phyloP scores from a whole-genome alignment of 495 filamentous ascomycete species.

The Tuber borchii region DNA sequence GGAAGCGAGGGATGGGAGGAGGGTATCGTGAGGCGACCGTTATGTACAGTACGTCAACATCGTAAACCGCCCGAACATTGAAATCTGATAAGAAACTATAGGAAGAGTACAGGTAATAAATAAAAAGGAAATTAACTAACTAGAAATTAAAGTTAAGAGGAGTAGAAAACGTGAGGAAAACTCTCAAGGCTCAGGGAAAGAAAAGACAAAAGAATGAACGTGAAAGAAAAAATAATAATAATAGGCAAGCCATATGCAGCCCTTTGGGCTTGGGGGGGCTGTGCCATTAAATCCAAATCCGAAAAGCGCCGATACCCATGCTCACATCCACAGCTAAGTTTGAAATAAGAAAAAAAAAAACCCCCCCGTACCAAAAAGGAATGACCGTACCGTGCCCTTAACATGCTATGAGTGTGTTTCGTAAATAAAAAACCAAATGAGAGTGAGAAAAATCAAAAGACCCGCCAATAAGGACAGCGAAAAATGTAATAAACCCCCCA shows the following conservation, averaged over 20 bases:
- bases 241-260: conserved; percentile 4
- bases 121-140: not conserved
- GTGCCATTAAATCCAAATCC: conserved; percentile 3
- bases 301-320: conserved; percentile 5
- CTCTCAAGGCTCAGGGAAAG: not conserved
- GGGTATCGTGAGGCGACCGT: conserved; percentile 1
- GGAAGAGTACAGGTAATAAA: not conserved
- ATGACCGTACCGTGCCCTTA: conserved; percentile 2
- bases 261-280: not conserved
- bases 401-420: conserved; percentile 1
- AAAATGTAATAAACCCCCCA: not conserved
- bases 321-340: conserved; percentile 5
- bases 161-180: not conserved
- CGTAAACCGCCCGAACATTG: not conserved
- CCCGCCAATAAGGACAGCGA: not conserved
- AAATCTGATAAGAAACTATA: not conserved
- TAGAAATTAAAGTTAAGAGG: conserved; percentile 2
- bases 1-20: not conserved
- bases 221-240: conserved; percentile 3
- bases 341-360: not conserved
- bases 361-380: conserved; percentile 2
- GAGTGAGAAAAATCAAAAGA: not conserved
- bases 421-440: not conserved
- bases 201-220: not conserved
- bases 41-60: not conserved